Evolutionary conservation across 495 filamentous ascomycete genomes (phyloP).

Genomic region (Chaetomium cochliodes): DNA sequence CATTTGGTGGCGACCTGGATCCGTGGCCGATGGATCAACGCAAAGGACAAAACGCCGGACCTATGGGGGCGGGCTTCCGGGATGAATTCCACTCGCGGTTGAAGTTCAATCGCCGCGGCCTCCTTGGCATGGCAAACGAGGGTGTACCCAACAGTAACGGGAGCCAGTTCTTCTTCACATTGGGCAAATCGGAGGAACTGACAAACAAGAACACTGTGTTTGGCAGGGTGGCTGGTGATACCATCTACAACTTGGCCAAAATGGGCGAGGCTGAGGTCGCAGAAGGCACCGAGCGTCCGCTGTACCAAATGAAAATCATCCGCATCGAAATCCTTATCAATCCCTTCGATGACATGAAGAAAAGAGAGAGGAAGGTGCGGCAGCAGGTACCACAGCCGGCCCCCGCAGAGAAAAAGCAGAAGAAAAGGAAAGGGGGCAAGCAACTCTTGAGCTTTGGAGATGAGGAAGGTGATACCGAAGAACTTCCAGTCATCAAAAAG

Average conservation of each 20-base stretch:
- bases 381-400: conserved; percentile 40
- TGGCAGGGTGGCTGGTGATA: conserved; percentile 87
- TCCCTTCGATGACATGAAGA: conserved; percentile 83
- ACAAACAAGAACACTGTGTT: conserved; percentile 90
- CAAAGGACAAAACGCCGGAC: conserved; percentile 55
- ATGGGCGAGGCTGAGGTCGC: conserved; percentile 84
- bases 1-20: conserved; percentile 62
- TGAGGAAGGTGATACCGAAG: conserved; percentile 73
- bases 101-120: conserved; percentile 86
- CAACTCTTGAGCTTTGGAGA: conserved; percentile 84
- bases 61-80: conserved; percentile 61
- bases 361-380: conserved; percentile 55
- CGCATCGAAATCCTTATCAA: conserved; percentile 83
- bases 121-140: conserved; percentile 90
- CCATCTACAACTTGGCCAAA: conserved; percentile 90
- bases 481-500: conserved; percentile 69
- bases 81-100: conserved; percentile 91
- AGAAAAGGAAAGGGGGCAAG: conserved; percentile 72
- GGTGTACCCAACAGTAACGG: conserved; percentile 75
- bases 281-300: conserved; percentile 76
- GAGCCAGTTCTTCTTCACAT: conserved; percentile 95
- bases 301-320: conserved; percentile 82
- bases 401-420: conserved; percentile 65
- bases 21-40: conserved; percentile 63
- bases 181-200: conserved; percentile 78